A percentile compares a stretch with the other conserved stretches of the same genome.
Conservation (phyloP, 208 protist genomes). For the Trypanosoma melophagium region DNA sequence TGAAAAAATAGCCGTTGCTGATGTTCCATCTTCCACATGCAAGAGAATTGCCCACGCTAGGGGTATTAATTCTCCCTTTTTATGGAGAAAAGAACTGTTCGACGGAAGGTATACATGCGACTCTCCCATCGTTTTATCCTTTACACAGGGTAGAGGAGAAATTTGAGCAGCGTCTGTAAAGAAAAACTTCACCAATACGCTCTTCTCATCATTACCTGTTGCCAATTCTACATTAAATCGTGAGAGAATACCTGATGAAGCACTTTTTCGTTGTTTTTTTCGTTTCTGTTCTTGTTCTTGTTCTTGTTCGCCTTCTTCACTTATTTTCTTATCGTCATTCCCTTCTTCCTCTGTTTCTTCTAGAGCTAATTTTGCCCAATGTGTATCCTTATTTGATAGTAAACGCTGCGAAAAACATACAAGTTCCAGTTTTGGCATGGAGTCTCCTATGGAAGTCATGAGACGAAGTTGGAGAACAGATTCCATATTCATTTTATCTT, state of each 20-base stretch:
- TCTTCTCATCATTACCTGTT: not conserved
- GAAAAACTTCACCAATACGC: not conserved
- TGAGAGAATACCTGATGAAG: not conserved
- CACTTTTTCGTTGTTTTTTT: not conserved
- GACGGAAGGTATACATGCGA: conserved; percentile 6
- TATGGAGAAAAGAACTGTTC: not conserved
- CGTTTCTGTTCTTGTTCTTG: not conserved
- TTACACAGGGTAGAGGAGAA: not conserved
- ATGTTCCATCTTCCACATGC: not conserved
- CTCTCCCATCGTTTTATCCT: not conserved
- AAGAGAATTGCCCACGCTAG: conserved; percentile 3
- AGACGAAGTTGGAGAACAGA: conserved; percentile 2
- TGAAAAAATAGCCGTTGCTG: conserved; percentile 1
- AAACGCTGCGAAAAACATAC: conserved; percentile 2
- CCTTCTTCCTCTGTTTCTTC: not conserved
- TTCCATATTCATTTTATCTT: not conserved
- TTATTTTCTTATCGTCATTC: not conserved
- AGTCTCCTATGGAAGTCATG: not conserved
- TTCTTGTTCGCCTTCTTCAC: not conserved
- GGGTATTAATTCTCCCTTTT: not conserved
- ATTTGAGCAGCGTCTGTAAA: not conserved
- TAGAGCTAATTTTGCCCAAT: conserved; percentile 4
- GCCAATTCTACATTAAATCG: not conserved
- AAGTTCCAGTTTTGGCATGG: conserved; percentile 13
- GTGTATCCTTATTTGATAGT: not conserved